Base-by-base conservation (phyloP, 2,329 filamentous ascomycete species). In the Parastagonospora avenae region DNA sequence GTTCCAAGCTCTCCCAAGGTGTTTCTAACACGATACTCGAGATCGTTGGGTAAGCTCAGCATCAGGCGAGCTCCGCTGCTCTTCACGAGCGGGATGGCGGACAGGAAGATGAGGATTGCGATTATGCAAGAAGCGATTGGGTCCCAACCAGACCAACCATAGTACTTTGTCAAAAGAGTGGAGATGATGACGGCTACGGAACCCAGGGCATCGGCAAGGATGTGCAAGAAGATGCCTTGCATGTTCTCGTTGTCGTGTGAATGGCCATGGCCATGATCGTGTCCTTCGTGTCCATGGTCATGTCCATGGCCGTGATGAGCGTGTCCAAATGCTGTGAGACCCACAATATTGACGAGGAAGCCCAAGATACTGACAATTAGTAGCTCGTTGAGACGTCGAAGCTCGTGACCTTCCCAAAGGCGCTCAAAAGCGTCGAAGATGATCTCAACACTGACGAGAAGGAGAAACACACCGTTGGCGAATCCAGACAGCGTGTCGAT, bases 401-500 rank as follows among this genome's bases (percentile, higher is more conserved):
- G 89, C 72, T 96, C 85, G 46, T 87, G 87, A 4, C 92, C 92
- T 54, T 94, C 90, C 64, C 89, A 84, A 11, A 99, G 82, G 51
- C 94, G 82, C 72, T 97, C 93, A 50, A 93, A 86, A 0, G 93
- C 94, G 74, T 99, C 94, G 64, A 95, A 93, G 62, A 95, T 89
- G 66, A 99, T 99, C 72, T 99, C 94, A 16, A 97, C 80, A 68
- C 92, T 97, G 60, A 99, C 92, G 4, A 99, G 82, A 88, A 99
- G 89, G 41, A 99, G 77, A 62, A 99, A 93, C 27, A 99, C 88
- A 7, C 94, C 94, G 67, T 99, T 99, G 60, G 91, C 94, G 72
- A 99, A 97, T 0, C 94, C 94, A 52, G 93, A 96, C 50, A 99
- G 78, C 0, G 92, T 97, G 76, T 99, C 94, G 50, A 99, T 91